Evolutionary conservation across 2,329 filamentous ascomycete genomes (phyloP).

Genomic region (Trichophaea hybrida): DNA sequence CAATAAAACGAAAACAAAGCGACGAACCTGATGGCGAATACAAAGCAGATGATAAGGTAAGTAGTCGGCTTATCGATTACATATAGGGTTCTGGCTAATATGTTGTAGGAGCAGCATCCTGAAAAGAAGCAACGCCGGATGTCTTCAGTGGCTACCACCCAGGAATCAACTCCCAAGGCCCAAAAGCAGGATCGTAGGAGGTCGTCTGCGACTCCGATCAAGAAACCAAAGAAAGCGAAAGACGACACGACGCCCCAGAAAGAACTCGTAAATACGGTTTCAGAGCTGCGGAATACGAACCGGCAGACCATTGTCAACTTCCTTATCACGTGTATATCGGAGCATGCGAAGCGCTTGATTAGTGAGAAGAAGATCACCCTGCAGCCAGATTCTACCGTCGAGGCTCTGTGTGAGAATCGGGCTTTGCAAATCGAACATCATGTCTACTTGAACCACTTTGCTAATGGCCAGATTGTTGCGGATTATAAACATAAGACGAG

Average conservation of each 20-base stretch:
- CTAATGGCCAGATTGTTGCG: constrained; percentile 39
- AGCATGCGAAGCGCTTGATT: constrained; percentile 50
- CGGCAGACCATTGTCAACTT: constrained; percentile 57
- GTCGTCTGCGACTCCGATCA: not conserved
- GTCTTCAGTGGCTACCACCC: constrained; percentile 6
- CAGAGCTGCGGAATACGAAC: constrained; percentile 44
- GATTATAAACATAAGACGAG: constrained; percentile 53
- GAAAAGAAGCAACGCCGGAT: constrained; percentile 16
- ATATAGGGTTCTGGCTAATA: constrained; percentile 1
- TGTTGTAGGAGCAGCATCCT: constrained; percentile 6
- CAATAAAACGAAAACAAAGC: constrained; percentile 16
- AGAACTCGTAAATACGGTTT: constrained; percentile 31
- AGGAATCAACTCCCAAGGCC: not conserved
- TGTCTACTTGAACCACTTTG: constrained; percentile 40
- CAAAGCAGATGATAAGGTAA: constrained; percentile 19
- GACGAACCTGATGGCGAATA: constrained; percentile 21
- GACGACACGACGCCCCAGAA: constrained; percentile 28
- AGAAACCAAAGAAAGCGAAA: constrained; percentile 8
- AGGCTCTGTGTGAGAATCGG: constrained; percentile 52
- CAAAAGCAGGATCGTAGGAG: not conserved
- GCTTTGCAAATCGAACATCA: constrained; percentile 68
- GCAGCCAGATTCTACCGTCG: constrained; percentile 37
- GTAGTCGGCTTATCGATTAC: not conserved
- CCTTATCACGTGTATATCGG: constrained; percentile 53
- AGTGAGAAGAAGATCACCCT: constrained; percentile 41